Percentiles rank a stretch among this genome's conserved stretches.
phyloP scores from a whole-genome alignment of 2,329 filamentous ascomycete genomes.

The Botrytis pseudocinerea region DNA sequence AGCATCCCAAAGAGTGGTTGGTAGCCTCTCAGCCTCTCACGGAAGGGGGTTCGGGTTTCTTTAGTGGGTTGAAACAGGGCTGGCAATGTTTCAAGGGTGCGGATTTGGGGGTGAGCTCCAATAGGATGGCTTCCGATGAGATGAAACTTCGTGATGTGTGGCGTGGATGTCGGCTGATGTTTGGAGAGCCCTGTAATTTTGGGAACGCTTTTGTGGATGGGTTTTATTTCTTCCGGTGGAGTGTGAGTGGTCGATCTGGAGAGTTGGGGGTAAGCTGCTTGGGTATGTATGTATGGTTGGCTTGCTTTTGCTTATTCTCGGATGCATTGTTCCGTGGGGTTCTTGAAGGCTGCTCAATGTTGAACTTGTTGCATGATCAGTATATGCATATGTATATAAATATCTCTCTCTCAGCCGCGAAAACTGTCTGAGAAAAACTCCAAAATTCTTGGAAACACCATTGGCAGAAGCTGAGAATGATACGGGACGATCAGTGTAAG shows the following conservation, averaged over 20 bases:
- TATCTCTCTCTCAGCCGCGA: background rate
- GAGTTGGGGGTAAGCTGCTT: background rate
- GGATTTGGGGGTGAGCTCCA: background rate
- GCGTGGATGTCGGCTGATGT: background rate
- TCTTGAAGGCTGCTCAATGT: background rate
- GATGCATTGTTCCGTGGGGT: background rate
- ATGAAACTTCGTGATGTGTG: background rate
- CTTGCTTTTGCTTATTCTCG: background rate
- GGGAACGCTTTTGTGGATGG: background rate
- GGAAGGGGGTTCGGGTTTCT: constrained; percentile 3
- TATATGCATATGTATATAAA: background rate
- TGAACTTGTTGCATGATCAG: background rate
- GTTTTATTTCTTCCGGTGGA: background rate
- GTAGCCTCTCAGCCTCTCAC: background rate
- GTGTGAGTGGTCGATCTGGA: background rate
- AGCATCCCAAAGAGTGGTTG: background rate
- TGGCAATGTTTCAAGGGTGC: background rate
- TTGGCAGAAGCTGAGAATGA: background rate
- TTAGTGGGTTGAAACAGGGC: background rate
- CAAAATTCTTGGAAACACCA: no score
- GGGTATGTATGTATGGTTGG: background rate
- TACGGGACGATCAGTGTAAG: background rate
- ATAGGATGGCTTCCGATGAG: background rate
- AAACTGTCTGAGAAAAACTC: background rate
- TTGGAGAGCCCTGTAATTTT: background rate